phyloP scores from a whole-genome alignment of 169 alveolate genomes.

The Eimeria praecox region DNA sequence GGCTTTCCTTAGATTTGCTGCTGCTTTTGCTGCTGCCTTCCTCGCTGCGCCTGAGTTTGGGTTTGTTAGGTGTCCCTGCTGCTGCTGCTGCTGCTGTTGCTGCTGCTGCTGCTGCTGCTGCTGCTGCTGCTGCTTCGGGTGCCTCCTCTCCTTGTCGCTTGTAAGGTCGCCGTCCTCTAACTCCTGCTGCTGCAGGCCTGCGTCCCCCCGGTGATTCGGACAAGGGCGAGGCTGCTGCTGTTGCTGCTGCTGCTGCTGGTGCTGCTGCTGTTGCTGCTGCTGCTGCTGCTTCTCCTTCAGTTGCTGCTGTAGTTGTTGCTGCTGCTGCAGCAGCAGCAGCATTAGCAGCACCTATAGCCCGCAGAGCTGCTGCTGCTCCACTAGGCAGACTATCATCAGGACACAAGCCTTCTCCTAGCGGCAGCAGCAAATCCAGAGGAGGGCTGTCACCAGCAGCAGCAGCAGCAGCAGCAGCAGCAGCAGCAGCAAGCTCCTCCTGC shows the following conservation, averaged over 20 bases:
- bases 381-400: conserved; percentile 12
- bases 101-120: conserved; percentile 60
- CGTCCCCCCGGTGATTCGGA: not conserved
- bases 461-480: not conserved
- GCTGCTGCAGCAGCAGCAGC: conserved; percentile 42
- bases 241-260: not conserved
- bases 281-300: not conserved
- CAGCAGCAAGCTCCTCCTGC: not conserved
- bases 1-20: not conserved
- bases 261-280: not conserved
- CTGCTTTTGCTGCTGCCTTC: conserved; percentile 19
- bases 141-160: conserved; percentile 8
- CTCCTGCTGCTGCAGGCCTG: not conserved
- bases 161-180: not conserved
- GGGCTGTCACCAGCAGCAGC: not conserved
- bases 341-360: conserved; percentile 12
- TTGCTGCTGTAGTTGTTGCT: not conserved
- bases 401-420: too few species aligned
- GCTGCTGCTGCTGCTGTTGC: conserved; percentile 43
- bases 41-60: not conserved
- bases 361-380: conserved; percentile 26
- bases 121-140: not conserved
- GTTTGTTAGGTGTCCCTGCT: not conserved
- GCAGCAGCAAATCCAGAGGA: not conserved
- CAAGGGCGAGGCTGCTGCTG: not conserved